A percentile compares a stretch with the other conserved stretches of the same genome.
These are phyloP conservation scores for sweet orange (Citrus sinensis) DNA, from an alignment of 345 rosid species.

Conservation along the genomic window DVS_A1.0 CM039162.1:11954501-11955000, in stretches of 20 bases:
- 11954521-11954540: too few relatives aligned
- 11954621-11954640: conserved; percentile 29
- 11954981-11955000: too few relatives aligned
- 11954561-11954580: too few relatives aligned
- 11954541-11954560: too few relatives aligned
- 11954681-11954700: conserved; percentile 40
- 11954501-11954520: too few relatives aligned
- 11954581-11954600: background rate
- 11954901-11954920: conserved; percentile 59
- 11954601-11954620: too few relatives aligned
- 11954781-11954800: conserved; percentile 56
- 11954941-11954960: conserved; percentile 69
- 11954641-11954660: conserved; percentile 58
- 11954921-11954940: conserved; percentile 62
- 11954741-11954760: conserved; percentile 48
- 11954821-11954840: conserved; percentile 55
- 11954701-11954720: conserved; percentile 63
- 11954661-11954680: conserved; percentile 55
- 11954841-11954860: conserved; percentile 60
- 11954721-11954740: conserved; percentile 46
- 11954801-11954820: conserved; percentile 35
- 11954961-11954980: conserved; percentile 17
- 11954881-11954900: conserved; percentile 50
- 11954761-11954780: conserved; percentile 67
- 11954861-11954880: conserved; percentile 55